A percentile compares a stretch with the other conserved stretches of the same genome.
phyloP scores from a whole-genome alignment of 2,329 filamentous ascomycete species.

The Cercospora janseana region DNA sequence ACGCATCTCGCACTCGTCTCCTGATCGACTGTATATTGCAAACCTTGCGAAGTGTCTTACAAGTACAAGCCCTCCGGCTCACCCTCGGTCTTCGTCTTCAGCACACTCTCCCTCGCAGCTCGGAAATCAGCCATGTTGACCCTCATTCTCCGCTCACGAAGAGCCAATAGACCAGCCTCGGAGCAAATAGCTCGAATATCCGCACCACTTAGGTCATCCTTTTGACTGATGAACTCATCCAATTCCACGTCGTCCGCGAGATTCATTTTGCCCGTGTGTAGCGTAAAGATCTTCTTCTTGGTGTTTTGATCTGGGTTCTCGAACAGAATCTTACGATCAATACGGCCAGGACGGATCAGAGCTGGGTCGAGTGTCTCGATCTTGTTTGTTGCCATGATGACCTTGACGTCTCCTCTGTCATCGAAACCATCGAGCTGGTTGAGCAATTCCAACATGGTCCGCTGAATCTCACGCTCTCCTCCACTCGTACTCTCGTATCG shows the following conservation, averaged over 20 bases:
- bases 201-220: conserved; percentile 93
- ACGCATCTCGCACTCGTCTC: not conserved
- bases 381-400: conserved; percentile 99
- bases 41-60: conserved; percentile 57
- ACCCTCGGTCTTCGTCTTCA: conserved; percentile 98
- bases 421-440: conserved; percentile 99
- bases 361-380: conserved; percentile 96
- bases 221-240: conserved; percentile 97
- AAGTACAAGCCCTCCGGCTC: conserved; percentile 98
- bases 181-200: conserved; percentile 99
- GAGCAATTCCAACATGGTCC: conserved; percentile 96
- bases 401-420: conserved; percentile 97
- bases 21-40: not conserved
- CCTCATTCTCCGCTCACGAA: conserved; percentile 92
- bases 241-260: conserved; percentile 95
- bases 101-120: conserved; percentile 83
- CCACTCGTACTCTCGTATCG: conserved; percentile 97
- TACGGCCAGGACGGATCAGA: conserved; percentile 92
- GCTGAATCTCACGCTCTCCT: conserved; percentile 94
- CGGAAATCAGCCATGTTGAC: conserved; percentile 99
- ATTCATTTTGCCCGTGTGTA: conserved; percentile 99
- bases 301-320: conserved; percentile 82
- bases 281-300: conserved; percentile 94
- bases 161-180: conserved; percentile 88
- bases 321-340: conserved; percentile 92